phyloP scores from a whole-genome alignment of 2,329 filamentous ascomycete genomes.

The Ophiocordyceps camponoti-saundersi region DNA sequence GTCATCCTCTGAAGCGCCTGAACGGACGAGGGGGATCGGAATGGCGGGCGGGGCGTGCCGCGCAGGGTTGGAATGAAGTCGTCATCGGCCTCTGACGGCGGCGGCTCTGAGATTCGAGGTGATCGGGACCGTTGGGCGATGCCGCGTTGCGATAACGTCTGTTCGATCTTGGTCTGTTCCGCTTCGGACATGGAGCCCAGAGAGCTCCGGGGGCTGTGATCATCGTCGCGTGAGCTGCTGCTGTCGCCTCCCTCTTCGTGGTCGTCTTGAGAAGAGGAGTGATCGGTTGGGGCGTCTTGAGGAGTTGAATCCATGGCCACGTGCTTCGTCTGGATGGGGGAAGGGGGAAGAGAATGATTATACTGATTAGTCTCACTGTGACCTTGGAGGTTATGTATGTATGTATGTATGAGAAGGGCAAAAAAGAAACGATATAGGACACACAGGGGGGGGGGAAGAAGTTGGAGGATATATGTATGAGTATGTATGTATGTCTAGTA shows the following conservation, averaged over 20 bases:
- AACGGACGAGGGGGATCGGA: slow-evolving; percentile 53
- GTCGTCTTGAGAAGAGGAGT: neutral
- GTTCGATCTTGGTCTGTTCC: slow-evolving; percentile 15
- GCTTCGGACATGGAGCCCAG: slow-evolving; percentile 29
- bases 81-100: slow-evolving; percentile 26
- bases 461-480: no score
- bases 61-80: slow-evolving; percentile 38
- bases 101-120: slow-evolving; percentile 32
- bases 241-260: slow-evolving; percentile 18
- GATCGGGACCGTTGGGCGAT: slow-evolving; percentile 12
- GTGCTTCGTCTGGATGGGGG: neutral
- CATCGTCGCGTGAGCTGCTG: slow-evolving; percentile 36
- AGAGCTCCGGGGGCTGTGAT: slow-evolving; percentile 38
- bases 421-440: no score
- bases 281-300: no score
- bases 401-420: no score
- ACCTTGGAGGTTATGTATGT: no score
- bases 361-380: neutral
- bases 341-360: neutral
- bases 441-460: no score
- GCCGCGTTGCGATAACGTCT: slow-evolving; percentile 13
- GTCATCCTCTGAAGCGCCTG: slow-evolving; percentile 54
- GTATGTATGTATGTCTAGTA: no score
- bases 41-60: slow-evolving; percentile 42
- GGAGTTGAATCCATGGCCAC: no score